Evolutionary conservation across 441 rosid species (phyloP), one percentile per base, ranked within the genome.

Genomic region (Sinapis alba): DNA sequence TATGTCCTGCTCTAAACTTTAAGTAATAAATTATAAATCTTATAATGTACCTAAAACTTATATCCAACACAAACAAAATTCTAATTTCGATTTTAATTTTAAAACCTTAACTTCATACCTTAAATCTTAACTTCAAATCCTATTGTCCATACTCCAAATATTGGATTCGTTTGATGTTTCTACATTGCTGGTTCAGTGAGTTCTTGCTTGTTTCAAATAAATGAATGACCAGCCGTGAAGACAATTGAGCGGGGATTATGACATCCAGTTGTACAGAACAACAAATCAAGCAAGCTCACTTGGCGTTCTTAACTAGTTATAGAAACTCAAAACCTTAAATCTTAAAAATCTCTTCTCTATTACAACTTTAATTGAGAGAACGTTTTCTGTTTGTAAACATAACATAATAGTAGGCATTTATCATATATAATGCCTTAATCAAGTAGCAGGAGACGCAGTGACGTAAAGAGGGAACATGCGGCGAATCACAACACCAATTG

Each of bases 401-500:
- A 26, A 58, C 62, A n/a, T 26, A 57, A 57, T 7, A 56, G 1
- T 57, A 58, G 30, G 12, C 62, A 26, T 56, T n/a, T 13, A 58
- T n/a, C 5, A 59, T 8, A 59, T 59, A 27, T 59, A 26, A 8
- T 16, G 64, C 41, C 41, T 32, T 30, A 9, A 5, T 62, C 53
- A 64, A 43, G 21, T 5, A 23, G 56, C 47, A 19, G 56, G 51
- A 41, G 56, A 41, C 28, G 68, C 68, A 64, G 26, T 64, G 56
- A 27, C 68, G 23, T 21, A 41, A 19, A 64, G 56, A 64, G 68
- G 68, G 36, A n/a, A 41, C 68, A n/a, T 38, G 68, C 68, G 68
- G 34, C 28, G 68, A 38, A 64, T 23, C 56, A 16, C 54, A 64
- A 15, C 6, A 64, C 68, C 36, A 1, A 50, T 41, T 23, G 68